These are phyloP conservation scores for Scenedesmus sp. DNA, from an alignment of 163 green algal species.

Conservation along the genomic window DNA sequence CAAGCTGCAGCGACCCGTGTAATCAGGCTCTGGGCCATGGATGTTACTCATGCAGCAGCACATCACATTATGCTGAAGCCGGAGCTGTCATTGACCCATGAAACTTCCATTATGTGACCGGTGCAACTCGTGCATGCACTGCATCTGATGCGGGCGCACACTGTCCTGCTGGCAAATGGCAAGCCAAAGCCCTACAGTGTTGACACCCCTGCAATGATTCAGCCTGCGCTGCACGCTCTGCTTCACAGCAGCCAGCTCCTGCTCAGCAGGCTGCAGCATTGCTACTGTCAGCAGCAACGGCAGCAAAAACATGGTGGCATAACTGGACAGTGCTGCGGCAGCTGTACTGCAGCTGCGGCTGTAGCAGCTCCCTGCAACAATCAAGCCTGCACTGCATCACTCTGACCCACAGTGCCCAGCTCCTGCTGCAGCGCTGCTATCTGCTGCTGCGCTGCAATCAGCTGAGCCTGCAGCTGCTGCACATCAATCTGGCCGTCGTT, in stretches of 20 bases:
- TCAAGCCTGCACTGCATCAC: conserved; percentile 25
- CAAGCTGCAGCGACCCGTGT: no score
- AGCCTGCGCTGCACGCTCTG: neutral
- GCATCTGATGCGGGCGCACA: neutral
- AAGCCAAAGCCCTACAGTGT: no score
- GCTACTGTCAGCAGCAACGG: neutral
- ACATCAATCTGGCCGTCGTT: neutral
- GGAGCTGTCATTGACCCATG: no score
- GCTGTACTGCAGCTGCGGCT: neutral
- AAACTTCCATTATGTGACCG: no score
- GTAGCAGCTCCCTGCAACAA: neutral
- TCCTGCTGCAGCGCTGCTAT: conserved; percentile 33
- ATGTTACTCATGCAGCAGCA: no score
- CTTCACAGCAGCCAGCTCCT: neutral
- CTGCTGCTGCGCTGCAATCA: conserved; percentile 21
- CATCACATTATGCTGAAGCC: no score
- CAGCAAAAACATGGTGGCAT: no score
- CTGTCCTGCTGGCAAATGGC: no score
- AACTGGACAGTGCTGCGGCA: no score
- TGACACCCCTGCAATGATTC: no score
- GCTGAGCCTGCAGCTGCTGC: conserved; percentile 9
- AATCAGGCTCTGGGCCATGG: no score
- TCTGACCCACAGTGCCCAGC: conserved; percentile 10
- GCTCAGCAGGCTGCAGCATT: no score
- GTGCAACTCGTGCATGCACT: neutral